phyloP scores from a whole-genome alignment of 306 rosid species.

The Alnus rubra region DNA sequence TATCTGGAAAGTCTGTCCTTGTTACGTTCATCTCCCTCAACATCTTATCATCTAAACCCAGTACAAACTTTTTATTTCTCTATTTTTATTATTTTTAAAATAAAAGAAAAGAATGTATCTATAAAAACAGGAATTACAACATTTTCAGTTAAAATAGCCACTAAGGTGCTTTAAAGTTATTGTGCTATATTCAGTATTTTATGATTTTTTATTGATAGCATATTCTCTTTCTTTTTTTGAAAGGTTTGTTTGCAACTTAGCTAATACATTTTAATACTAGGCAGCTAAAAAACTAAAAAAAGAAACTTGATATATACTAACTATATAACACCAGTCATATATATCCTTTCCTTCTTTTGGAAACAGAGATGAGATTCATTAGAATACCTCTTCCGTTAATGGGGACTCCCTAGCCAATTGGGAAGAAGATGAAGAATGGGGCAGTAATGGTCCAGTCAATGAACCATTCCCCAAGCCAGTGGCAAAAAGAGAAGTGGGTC shows the following conservation, averaged over 20 bases:
- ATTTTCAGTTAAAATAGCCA: not conserved
- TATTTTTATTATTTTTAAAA: too few relatives aligned
- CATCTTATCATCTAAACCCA: not conserved
- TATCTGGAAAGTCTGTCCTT: not conserved
- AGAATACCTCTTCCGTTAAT: constrained; percentile 76
- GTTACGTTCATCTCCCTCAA: not conserved
- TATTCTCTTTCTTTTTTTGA: not conserved
- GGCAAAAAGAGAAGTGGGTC: constrained; percentile 66
- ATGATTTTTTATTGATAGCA: not conserved
- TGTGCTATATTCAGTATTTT: not conserved
- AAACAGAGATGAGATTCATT: constrained; percentile 20
- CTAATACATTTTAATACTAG: constrained; percentile 6
- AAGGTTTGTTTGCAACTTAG: not conserved
- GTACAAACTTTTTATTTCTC: too few relatives aligned
- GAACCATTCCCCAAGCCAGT: constrained; percentile 77
- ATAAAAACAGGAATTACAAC: not conserved
- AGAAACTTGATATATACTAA: not conserved
- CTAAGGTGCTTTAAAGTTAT: not conserved
- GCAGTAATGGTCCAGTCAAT: constrained; percentile 72
- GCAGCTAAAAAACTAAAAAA: not conserved
- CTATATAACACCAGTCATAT: constrained; percentile 4
- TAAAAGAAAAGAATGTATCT: too few relatives aligned
- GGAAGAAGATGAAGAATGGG: constrained; percentile 76
- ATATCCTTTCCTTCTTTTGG: not conserved
- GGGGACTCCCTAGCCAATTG: constrained; percentile 82